Percentiles rank a stretch among this genome's conserved stretches.
Evolutionary conservation across 192 early-diverging fungal species (phyloP).

Genomic region (Helicostylum pulchrum): DNA sequence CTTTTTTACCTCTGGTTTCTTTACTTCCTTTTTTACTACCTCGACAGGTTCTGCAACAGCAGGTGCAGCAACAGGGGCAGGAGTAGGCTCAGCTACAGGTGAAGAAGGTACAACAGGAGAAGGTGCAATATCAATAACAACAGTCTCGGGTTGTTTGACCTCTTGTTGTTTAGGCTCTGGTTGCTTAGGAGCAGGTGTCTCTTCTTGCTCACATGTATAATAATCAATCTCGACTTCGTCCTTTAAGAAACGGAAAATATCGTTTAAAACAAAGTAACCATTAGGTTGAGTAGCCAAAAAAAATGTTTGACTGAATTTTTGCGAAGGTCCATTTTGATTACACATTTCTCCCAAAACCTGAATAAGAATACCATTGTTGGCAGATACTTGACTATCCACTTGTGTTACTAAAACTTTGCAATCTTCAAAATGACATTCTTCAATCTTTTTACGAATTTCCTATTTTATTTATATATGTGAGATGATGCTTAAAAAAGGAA

Average conservation of each 20-base stretch:
- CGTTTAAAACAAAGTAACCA: slow-evolving; percentile 92
- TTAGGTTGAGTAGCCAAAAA: slow-evolving; percentile 83
- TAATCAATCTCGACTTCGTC: slow-evolving; percentile 61
- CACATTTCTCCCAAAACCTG: slow-evolving; percentile 93
- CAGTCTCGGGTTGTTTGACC: not conserved
- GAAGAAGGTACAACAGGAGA: slow-evolving; percentile 25
- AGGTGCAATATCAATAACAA: not conserved
- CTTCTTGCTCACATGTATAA: slow-evolving; percentile 45
- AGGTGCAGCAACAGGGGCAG: too few species aligned
- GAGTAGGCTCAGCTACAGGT: slow-evolving; percentile 40
- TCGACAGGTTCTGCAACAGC: slow-evolving; percentile 6
- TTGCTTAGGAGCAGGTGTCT: slow-evolving; percentile 11
- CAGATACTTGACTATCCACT: slow-evolving; percentile 79
- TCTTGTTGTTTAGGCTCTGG: not conserved
- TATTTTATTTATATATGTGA: slow-evolving; percentile 29
- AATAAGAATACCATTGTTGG: slow-evolving; percentile 76
- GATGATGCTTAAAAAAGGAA: not conserved
- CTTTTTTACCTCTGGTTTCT: not conserved
- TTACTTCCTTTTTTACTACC: slow-evolving; percentile 24
- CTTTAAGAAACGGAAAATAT: slow-evolving; percentile 92
- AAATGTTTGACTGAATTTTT: slow-evolving; percentile 92
- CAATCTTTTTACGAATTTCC: slow-evolving; percentile 81
- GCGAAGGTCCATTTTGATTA: slow-evolving; percentile 72
- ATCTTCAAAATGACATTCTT: slow-evolving; percentile 74
- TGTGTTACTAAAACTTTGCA: slow-evolving; percentile 85